Evolutionary conservation across 1,284 basidiomycete species (phyloP).

Genomic region (Dichomitus squalens): DNA sequence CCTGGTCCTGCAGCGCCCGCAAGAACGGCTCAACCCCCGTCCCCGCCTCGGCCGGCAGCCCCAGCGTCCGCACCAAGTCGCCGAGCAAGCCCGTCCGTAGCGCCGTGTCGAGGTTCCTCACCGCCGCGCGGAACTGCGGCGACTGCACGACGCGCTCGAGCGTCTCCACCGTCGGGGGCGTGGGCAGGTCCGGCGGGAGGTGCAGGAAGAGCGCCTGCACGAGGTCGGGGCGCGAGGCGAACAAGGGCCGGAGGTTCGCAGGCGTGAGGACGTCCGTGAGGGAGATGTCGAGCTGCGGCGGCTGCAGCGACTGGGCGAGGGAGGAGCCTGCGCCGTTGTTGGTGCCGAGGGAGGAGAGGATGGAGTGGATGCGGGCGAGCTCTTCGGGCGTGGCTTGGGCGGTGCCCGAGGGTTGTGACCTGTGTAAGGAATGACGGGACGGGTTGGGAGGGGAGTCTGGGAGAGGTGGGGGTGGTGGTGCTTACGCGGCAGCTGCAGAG

Average conservation of each 20-base stretch:
- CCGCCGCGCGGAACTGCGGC: conserved; percentile 61
- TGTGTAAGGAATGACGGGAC: not conserved
- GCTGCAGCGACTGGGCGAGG: not conserved
- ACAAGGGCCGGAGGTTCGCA: conserved; percentile 66
- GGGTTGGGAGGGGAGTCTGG: not conserved
- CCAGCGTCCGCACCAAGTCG: conserved; percentile 69
- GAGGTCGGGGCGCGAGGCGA: conserved; percentile 66
- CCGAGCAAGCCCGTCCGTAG: conserved; percentile 75
- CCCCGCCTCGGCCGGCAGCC: conserved; percentile 79
- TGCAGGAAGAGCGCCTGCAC: conserved; percentile 73
- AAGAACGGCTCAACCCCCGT: conserved; percentile 72
- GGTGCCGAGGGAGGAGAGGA: conserved; percentile 28
- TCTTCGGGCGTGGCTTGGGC: conserved; percentile 28
- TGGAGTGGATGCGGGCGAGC: conserved; percentile 29
- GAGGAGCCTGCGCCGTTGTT: conserved; percentile 3
- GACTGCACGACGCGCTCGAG: conserved; percentile 58
- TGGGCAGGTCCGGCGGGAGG: conserved; percentile 72
- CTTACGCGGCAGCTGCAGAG: conserved; percentile 23
- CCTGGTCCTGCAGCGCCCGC: conserved; percentile 73
- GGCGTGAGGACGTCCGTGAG: conserved; percentile 77
- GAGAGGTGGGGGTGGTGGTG: not conserved
- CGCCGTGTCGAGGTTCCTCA: conserved; percentile 75
- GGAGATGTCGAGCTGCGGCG: conserved; percentile 51
- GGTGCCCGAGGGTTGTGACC: conserved; percentile 20
- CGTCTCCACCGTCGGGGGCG: conserved; percentile 62